Evolutionary conservation across 768 basidiomycete species (phyloP).

Genomic region (Tulasnella calospora): DNA sequence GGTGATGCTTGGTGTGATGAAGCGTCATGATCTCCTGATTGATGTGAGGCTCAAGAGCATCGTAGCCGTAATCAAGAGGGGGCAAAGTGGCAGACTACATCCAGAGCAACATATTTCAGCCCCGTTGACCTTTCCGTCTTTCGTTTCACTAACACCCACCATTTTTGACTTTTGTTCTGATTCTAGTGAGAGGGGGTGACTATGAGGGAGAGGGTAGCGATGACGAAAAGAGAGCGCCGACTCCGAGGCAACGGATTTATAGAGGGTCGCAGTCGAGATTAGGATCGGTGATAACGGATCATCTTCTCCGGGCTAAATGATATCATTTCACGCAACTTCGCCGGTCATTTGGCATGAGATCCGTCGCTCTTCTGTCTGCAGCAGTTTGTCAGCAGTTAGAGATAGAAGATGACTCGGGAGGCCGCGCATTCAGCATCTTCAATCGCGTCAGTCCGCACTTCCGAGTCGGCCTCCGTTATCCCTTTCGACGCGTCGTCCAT

Average conservation of each 20-base stretch:
- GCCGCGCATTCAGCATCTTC: not conserved
- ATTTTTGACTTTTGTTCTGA: not conserved
- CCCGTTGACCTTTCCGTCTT: not conserved
- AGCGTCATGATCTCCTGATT: slow-evolving; percentile 87
- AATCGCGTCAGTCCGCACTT: not conserved
- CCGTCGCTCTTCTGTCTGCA: not conserved
- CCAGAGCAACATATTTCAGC: not conserved
- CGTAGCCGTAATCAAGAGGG: slow-evolving; percentile 68
- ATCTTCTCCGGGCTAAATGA: not conserved
- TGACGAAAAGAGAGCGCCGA: not conserved
- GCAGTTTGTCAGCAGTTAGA: not conserved
- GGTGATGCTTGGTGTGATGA: slow-evolving; percentile 93
- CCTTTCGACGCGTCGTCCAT: no score
- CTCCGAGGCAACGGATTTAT: not conserved
- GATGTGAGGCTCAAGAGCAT: slow-evolving; percentile 94
- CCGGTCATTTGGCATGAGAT: not conserved
- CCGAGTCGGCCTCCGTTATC: not conserved
- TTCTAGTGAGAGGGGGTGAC: not conserved
- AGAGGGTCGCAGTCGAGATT: not conserved
- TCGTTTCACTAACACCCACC: not conserved
- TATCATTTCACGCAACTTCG: slow-evolving; percentile 8
- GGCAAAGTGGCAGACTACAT: slow-evolving; percentile 46
- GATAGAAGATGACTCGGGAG: not conserved
- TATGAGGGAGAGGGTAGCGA: not conserved
- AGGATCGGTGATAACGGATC: slow-evolving; percentile 19